Base-by-base conservation (phyloP, 169 alveolate species). In the Cryptosporidium viatorum region DNA sequence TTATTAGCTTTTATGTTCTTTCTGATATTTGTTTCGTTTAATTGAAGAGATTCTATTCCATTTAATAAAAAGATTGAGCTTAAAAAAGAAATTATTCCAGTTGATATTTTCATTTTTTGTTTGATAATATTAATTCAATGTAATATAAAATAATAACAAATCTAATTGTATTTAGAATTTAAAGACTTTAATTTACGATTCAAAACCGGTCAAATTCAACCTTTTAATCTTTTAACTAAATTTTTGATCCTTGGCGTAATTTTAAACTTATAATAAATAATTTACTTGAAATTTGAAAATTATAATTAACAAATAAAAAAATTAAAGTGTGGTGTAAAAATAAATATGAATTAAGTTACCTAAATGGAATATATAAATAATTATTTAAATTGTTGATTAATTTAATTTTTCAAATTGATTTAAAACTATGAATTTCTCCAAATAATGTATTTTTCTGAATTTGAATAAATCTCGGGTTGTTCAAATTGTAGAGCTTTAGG, bases 361-460 rank as follows among this genome's bases (percentile, higher is more conserved):
- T 14, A 48, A 48, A 48, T 3, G 12, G 14, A 48, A 48, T 14
- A 48, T 48, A 16, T 16, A 48, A 7, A 14, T 48, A 43, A 12
- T 9, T 10, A 48, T 48, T 8, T 48, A 48, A 3, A 14, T 48
- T 4, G 8, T 16, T 48, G 0, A 48, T 10, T 48, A 48, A 48
- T 48, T 3, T 2, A 0, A 14, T 48, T 45, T 45, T 48, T 48
- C 14, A 14, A 1, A 48, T 14, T 48, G 21, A 26, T 21, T 26
- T 55, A 10, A 58, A 55, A 12, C 58, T 31, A 74, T 3, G 71
- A 33, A 35, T 74, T 74, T 35, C 86, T 74, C 86, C 86, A 74
- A 31, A 74, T 74, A 74, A 74, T 74, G 23, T 74, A 74, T 55
- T 74, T 74, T 21, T 73, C 86, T 8, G 86, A 52, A 58, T 41